These are phyloP conservation scores for Talaromyces sp. DNA, from an alignment of 2,329 filamentous ascomycete species.

Conservation along the genomic window DNA sequence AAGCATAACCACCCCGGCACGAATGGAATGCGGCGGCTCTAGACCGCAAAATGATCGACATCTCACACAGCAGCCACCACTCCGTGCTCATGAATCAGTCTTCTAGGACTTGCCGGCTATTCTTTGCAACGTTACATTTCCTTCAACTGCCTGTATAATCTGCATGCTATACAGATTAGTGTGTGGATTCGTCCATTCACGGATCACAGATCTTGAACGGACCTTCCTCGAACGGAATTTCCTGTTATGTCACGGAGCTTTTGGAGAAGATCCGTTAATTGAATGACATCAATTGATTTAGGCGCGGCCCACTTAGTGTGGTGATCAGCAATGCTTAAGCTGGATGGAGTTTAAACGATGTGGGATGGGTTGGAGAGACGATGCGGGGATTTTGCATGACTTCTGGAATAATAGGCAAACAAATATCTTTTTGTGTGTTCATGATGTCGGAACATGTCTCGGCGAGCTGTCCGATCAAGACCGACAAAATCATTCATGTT, in stretches of 20 bases:
- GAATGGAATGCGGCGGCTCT: neutral
- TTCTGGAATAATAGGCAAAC: neutral
- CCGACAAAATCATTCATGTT: no score
- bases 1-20: neutral
- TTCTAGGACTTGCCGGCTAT: neutral
- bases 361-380: neutral
- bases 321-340: neutral
- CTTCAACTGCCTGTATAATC: neutral
- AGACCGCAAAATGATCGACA: neutral
- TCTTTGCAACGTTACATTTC: neutral
- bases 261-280: neutral
- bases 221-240: neutral
- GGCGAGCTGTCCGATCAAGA: neutral
- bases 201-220: neutral
- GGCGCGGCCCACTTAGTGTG: neutral
- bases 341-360: neutral
- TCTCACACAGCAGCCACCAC: neutral
- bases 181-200: neutral
- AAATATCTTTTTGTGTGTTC: neutral
- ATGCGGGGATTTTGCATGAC: constrained; percentile 1
- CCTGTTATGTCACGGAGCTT: neutral
- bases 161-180: neutral
- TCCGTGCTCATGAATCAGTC: neutral
- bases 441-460: neutral
- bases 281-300: neutral